phyloP scores from a whole-genome alignment of 2,329 filamentous ascomycete genomes.

The Fusarium austroafricanum region DNA sequence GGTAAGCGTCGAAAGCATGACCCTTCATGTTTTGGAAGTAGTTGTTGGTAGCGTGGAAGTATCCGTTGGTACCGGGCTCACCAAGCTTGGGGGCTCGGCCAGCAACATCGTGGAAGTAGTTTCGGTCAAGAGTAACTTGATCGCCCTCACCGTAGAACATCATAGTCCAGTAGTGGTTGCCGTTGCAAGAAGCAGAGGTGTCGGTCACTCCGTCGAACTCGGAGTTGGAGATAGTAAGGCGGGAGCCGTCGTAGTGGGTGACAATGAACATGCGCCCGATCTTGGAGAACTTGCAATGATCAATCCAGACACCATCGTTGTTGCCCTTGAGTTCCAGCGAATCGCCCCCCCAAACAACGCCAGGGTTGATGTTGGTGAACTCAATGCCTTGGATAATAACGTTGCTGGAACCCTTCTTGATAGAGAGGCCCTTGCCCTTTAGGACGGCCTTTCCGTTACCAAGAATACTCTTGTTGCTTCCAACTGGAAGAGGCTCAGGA shows the following conservation, averaged over 20 bases:
- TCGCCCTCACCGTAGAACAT: slow-evolving; percentile 48
- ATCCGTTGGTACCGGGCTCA: slow-evolving; percentile 30
- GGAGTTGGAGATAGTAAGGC: slow-evolving; percentile 53
- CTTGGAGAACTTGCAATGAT: slow-evolving; percentile 54
- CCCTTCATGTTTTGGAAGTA: slow-evolving; percentile 46
- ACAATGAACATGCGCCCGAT: slow-evolving; percentile 57
- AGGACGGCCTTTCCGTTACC: slow-evolving; percentile 44
- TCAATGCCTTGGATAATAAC: slow-evolving; percentile 64
- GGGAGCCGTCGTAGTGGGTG: slow-evolving; percentile 49
- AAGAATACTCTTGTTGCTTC: slow-evolving; percentile 48
- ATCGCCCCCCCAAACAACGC: slow-evolving; percentile 48
- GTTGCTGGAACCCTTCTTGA: slow-evolving; percentile 58
- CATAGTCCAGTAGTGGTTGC: slow-evolving; percentile 50
- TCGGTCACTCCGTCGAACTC: slow-evolving; percentile 54
- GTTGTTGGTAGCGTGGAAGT: slow-evolving; percentile 47
- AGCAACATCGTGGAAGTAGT: slow-evolving; percentile 47
- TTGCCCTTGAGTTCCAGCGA: slow-evolving; percentile 54
- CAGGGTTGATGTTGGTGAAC: slow-evolving; percentile 58
- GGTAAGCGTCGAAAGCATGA: slow-evolving; percentile 65
- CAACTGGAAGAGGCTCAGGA: slow-evolving; percentile 36
- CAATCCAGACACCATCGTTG: slow-evolving; percentile 48
- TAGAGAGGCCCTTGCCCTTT: slow-evolving; percentile 56
- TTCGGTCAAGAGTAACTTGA: slow-evolving; percentile 41
- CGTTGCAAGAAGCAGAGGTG: slow-evolving; percentile 47
- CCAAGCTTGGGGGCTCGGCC: slow-evolving; percentile 50